These are phyloP conservation scores for Letharia columbiana DNA, from an alignment of 495 filamentous ascomycete species.

Conservation along the genomic window DNA sequence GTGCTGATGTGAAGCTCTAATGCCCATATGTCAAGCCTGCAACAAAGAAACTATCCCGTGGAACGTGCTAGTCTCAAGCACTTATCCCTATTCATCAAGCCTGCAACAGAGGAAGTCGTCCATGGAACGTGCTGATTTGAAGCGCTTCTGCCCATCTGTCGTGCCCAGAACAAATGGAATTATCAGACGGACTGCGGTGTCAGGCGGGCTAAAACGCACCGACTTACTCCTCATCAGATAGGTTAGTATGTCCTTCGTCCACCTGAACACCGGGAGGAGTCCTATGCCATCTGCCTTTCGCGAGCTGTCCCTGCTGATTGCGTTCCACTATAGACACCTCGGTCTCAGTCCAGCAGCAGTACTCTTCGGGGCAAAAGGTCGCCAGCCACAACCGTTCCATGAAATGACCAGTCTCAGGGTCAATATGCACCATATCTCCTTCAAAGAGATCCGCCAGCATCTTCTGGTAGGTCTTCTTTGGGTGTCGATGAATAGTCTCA, in stretches of 20 bases:
- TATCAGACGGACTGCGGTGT: neutral
- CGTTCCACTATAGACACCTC: conserved; percentile 15
- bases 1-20: neutral
- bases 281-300: conserved; percentile 17
- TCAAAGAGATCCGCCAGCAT: conserved; percentile 15
- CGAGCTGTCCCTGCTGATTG: conserved; percentile 19
- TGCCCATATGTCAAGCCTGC: neutral
- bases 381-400: conserved; percentile 21
- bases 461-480: conserved; percentile 9
- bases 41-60: too few relatives aligned
- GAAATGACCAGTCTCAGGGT: conserved; percentile 21
- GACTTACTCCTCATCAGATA: neutral
- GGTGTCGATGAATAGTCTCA: conserved; percentile 18
- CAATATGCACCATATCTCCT: conserved; percentile 17
- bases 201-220: neutral
- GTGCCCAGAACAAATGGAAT: too few relatives aligned
- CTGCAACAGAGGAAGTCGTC: too few relatives aligned
- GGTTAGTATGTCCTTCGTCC: conserved; percentile 6
- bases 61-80: too few relatives aligned
- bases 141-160: too few relatives aligned
- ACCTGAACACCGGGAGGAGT: conserved; percentile 11
- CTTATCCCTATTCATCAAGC: too few relatives aligned
- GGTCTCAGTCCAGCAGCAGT: conserved; percentile 13
- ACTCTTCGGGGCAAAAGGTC: conserved; percentile 16
- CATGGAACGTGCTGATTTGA: too few relatives aligned